These are phyloP conservation scores for Globisporangium megalacanthum DNA, from an alignment of 352 stramenopile species.

Conservation along the genomic window DNA sequence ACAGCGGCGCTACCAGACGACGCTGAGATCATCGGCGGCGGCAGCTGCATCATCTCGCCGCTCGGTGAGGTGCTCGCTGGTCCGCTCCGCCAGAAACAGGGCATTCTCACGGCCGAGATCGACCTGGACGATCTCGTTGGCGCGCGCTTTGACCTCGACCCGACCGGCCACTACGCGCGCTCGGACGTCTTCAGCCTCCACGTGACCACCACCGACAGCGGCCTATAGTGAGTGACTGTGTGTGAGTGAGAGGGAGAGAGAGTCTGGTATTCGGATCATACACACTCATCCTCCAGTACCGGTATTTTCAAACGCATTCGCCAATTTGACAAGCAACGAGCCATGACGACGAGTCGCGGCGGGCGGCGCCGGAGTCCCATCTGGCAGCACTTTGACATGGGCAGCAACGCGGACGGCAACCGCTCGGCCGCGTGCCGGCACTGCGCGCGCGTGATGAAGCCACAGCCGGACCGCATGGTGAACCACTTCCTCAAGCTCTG, in stretches of 20 bases:
- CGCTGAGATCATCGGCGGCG: conserved; percentile 19
- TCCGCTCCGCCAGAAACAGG: conserved; percentile 14
- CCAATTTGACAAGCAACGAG: background rate
- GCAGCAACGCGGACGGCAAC: conserved; percentile 8
- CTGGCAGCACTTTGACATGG: conserved; percentile 13
- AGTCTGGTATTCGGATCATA: background rate
- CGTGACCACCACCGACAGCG: conserved; percentile 4
- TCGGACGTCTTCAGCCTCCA: conserved; percentile 16
- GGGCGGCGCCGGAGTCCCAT: conserved; percentile 12
- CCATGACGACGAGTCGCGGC: conserved; percentile 1
- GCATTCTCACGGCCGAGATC: conserved; percentile 18
- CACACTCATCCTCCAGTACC: too few species aligned
- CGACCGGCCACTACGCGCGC: conserved; percentile 19
- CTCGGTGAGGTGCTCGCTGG: conserved; percentile 19
- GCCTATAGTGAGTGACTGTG: background rate
- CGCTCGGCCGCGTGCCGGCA: conserved; percentile 14
- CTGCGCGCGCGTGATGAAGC: conserved; percentile 15
- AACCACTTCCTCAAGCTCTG: conserved; percentile 18
- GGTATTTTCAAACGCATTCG: too few species aligned
- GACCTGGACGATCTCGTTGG: conserved; percentile 18
- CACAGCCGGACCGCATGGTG: conserved; percentile 17
- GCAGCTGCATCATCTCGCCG: conserved; percentile 24
- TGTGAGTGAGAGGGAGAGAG: background rate
- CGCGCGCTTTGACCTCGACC: conserved; percentile 18
- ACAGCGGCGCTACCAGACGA: conserved; percentile 7